Conservation (phyloP, 2,329 filamentous ascomycete species). For the Ilyonectria destructans region DNA sequence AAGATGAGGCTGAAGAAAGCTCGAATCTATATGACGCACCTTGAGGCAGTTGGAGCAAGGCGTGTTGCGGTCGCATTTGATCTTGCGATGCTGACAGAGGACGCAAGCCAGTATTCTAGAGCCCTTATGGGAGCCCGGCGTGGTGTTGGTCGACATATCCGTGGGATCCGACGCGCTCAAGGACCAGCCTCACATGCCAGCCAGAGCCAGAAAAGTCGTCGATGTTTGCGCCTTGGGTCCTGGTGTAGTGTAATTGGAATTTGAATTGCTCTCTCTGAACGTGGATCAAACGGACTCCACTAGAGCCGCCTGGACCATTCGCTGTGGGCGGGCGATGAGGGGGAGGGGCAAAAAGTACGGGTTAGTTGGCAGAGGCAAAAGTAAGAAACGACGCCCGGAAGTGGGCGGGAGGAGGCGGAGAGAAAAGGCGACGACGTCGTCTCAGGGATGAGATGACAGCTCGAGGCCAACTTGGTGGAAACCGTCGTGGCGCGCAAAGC, state of each 20-base stretch:
- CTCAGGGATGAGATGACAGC: conserved; percentile 12
- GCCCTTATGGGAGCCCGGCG: conserved; percentile 56
- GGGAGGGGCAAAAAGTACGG: conserved; percentile 24
- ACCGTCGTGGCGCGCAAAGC: conserved; percentile 12
- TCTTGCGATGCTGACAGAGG: conserved; percentile 74
- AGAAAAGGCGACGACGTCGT: conserved; percentile 8
- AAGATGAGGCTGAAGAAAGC: conserved; percentile 1
- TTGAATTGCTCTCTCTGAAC: background rate
- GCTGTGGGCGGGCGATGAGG: conserved; percentile 20
- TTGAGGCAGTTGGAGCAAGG: conserved; percentile 75
- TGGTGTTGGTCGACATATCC: conserved; percentile 54
- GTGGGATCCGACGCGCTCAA: conserved; percentile 33
- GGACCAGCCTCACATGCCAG: conserved; percentile 52
- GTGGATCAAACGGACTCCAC: conserved; percentile 25
- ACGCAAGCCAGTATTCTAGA: conserved; percentile 69
- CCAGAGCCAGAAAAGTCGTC: conserved; percentile 15
- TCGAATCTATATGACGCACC: conserved; percentile 57
- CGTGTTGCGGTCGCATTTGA: conserved; percentile 73
- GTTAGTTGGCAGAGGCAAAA: conserved; percentile 17
- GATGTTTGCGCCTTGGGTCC: conserved; percentile 7
- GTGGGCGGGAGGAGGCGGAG: conserved; percentile 9
- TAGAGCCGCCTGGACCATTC: conserved; percentile 15
- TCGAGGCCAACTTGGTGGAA: conserved; percentile 28
- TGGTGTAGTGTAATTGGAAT: conserved; percentile 4
- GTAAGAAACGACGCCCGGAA: conserved; percentile 8